Conservation (phyloP, 2,329 filamentous ascomycete genomes). For the Hypoxylon sp. region DNA sequence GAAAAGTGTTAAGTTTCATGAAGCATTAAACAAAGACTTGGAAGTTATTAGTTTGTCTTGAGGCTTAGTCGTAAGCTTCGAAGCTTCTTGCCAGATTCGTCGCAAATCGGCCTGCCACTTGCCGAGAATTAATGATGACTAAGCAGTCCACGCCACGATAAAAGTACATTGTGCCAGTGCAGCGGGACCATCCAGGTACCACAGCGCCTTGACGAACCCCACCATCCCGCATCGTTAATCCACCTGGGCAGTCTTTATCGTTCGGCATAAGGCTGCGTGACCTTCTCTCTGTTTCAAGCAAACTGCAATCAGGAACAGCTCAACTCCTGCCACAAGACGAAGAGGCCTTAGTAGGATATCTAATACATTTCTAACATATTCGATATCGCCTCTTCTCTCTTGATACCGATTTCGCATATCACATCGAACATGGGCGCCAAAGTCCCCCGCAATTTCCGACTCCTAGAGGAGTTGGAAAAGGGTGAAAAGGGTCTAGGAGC, state of each 20-base stretch:
- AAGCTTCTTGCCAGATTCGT: constrained; percentile 53
- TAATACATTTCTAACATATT: no score
- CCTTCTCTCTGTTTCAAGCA: not conserved
- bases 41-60: constrained; percentile 1
- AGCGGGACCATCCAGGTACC: constrained; percentile 11
- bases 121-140: constrained; percentile 30
- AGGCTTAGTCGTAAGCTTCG: constrained; percentile 21
- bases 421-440: constrained; percentile 65
- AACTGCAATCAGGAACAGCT: not conserved
- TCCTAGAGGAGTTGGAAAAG: constrained; percentile 98
- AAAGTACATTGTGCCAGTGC: not conserved
- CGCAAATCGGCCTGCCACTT: constrained; percentile 17
- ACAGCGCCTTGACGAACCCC: constrained; percentile 39
- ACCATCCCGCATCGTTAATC: constrained; percentile 45
- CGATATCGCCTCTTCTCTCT: not conserved
- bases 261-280: constrained; percentile 27
- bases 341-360: not conserved
- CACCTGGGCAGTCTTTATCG: constrained; percentile 18
- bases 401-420: not conserved
- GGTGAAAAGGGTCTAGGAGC: constrained; percentile 97
- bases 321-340: not conserved
- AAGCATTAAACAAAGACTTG: constrained; percentile 12
- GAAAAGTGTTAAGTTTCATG: not conserved
- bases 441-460: constrained; percentile 94
- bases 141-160: constrained; percentile 24